phyloP scores from a whole-genome alignment of 495 filamentous ascomycete species.

The Podospora australis region DNA sequence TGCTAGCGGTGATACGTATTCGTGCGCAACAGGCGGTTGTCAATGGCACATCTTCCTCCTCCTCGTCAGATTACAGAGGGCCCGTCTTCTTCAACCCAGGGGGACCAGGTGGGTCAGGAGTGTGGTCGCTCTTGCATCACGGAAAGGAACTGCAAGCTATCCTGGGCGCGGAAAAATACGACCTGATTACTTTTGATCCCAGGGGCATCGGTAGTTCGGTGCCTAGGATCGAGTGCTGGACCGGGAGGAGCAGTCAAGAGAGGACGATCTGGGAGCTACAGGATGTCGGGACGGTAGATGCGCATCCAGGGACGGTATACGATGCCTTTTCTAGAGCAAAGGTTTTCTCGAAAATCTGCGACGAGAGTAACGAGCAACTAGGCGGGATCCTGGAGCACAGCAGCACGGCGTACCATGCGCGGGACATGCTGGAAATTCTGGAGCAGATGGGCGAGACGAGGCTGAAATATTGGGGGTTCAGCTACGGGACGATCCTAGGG shows the following conservation, averaged over 20 bases:
- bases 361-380: constrained; percentile 14
- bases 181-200: constrained; percentile 48
- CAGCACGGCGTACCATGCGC: constrained; percentile 34
- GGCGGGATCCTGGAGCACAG: constrained; percentile 28
- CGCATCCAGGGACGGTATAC: constrained; percentile 34
- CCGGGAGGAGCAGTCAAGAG: constrained; percentile 21
- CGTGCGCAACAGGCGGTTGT: constrained; percentile 24
- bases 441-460: constrained; percentile 32
- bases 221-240: constrained; percentile 41
- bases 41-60: constrained; percentile 11
- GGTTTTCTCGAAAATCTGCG: constrained; percentile 32
- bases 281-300: constrained; percentile 32
- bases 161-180: constrained; percentile 37
- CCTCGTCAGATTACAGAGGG: constrained; percentile 37
- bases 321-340: constrained; percentile 34
- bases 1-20: constrained; percentile 41
- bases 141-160: constrained; percentile 39
- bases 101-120: constrained; percentile 45
- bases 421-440: constrained; percentile 39
- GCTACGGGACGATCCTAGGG: constrained; percentile 49
- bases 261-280: constrained; percentile 31
- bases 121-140: constrained; percentile 30
- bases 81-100: constrained; percentile 49
- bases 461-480: constrained; percentile 50
- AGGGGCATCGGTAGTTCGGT: constrained; percentile 40